These are phyloP conservation scores for Cladosporium sp. DNA, from an alignment of 2,329 filamentous ascomycete species.

Conservation along the genomic window DNA sequence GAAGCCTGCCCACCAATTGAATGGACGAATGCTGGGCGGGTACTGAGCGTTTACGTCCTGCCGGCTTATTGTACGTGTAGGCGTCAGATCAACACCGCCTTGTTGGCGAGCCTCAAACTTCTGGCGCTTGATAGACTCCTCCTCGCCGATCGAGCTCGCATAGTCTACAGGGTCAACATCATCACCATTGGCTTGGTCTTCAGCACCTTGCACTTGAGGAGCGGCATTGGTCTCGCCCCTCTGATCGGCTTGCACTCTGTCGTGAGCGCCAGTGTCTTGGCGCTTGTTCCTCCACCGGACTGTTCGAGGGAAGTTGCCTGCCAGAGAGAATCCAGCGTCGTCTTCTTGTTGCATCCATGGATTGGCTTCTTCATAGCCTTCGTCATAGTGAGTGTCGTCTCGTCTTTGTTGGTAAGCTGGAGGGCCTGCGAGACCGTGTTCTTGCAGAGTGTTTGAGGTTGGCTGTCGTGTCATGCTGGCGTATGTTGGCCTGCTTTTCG, in stretches of 20 bases:
- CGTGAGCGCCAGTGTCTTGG: slow-evolving; percentile 6
- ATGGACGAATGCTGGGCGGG: slow-evolving; percentile 17
- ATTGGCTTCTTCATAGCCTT: slow-evolving; percentile 31
- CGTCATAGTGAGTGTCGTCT: slow-evolving; percentile 30
- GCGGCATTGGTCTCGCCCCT: slow-evolving; percentile 30
- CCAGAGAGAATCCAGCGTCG: slow-evolving; percentile 29
- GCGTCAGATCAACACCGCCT: slow-evolving; percentile 9
- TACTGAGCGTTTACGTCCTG: not conserved
- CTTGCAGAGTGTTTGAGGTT: not conserved
- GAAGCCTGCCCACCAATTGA: slow-evolving; percentile 55
- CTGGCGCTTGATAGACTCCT: slow-evolving; percentile 10
- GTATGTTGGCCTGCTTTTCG: not conserved
- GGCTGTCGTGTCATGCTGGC: not conserved
- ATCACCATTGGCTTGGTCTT: not conserved
- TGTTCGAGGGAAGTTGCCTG: slow-evolving; percentile 30
- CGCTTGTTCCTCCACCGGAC: slow-evolving; percentile 26
- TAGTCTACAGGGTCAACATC: slow-evolving; percentile 10
- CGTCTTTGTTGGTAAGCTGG: not conserved
- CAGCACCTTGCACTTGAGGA: slow-evolving; percentile 23
- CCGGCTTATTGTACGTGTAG: not conserved
- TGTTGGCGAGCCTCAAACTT: slow-evolving; percentile 5
- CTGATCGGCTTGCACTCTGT: slow-evolving; percentile 22
- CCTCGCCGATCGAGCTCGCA: slow-evolving; percentile 6
- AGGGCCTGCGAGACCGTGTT: slow-evolving; percentile 9
- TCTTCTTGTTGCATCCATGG: slow-evolving; percentile 27